Base-by-base conservation (phyloP, 1,139 yeast species). In the Fermentozyma sake region DNA sequence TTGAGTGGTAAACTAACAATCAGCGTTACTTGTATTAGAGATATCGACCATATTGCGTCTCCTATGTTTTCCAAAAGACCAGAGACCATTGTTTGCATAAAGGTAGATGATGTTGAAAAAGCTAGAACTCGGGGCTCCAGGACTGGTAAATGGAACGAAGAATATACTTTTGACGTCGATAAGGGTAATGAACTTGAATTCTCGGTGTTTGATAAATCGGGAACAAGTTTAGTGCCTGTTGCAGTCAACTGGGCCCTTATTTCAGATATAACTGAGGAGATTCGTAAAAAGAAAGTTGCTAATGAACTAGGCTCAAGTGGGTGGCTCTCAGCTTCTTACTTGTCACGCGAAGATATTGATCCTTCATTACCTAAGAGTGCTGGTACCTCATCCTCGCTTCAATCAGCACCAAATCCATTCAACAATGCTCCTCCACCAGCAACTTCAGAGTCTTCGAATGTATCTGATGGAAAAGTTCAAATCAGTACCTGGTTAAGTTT, bases 121-220 rank as follows among this genome's bases (percentile, higher is more conserved):
- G 94, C 81, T 1, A 74, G 74, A 44, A 83, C 97, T 1, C 79
- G 75, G 44, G 71, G 77, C 10, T 73, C 93, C 7, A 73, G 94
- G 40, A 75, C 64, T 39, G 96, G 86, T 34, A 75, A 79, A 44
- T 87, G 95, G 89, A 72, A 72, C 47, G 98, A 91, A 48, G 83
- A 78, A 28, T 85, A 86, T 50, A 72, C 74, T 31, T 72, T 91
- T 35, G 78, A 76, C 26, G 85, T 91, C 20, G 96, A 85, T 36
- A 85, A 82, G 51, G 96, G 95, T 15, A 84, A 89, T 50, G 98
- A 91, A 58, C 69, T 89, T 26, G 96, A 89, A 46, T 65, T 91
- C 34, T 76, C 89, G 1, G 86, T 91, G 5, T 86, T 81, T 53
- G 98, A 91, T 52, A 80, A 80, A 42, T 66, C 72, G 9, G 83